Percentiles rank a stretch among this genome's conserved stretches.
These are phyloP conservation scores for Rhipidocladum racemiflorum DNA, from an alignment of 176 grass and related monocot species.

Conservation along the genomic window DNA sequence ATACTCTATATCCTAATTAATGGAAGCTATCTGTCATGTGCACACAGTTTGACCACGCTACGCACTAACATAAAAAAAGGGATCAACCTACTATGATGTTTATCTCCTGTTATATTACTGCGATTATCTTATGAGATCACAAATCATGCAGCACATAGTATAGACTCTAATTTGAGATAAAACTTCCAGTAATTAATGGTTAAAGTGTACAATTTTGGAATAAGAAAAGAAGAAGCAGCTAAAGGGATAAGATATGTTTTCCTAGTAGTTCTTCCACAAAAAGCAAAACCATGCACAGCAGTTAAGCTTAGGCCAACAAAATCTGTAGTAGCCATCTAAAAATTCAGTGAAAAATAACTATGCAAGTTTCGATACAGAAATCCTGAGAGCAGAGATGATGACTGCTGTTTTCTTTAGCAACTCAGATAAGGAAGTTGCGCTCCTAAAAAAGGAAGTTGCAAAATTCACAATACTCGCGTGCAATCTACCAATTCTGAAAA, in stretches of 20 bases:
- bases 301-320: not conserved
- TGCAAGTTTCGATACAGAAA: not conserved
- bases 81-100: conserved; percentile 4
- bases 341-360: not conserved
- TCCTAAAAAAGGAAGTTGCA: not conserved
- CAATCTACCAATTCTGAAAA: not conserved
- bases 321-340: not conserved
- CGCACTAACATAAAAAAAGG: not conserved
- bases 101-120: conserved; percentile 2
- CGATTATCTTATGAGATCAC: not conserved
- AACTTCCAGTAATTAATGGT: not conserved
- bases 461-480: not conserved
- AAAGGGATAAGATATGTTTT: not conserved
- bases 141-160: not conserved
- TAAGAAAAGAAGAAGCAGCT: not conserved
- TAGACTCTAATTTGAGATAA: not conserved
- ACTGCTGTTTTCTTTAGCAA: not conserved
- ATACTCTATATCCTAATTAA: not conserved
- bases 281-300: not conserved
- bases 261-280: not conserved
- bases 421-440: not conserved
- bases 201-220: not conserved
- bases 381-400: not conserved
- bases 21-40: conserved; percentile 46
- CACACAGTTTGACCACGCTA: conserved; percentile 19